phyloP scores from a whole-genome alignment of 106 monocot species.

The Dendrobium huoshanense region DNA sequence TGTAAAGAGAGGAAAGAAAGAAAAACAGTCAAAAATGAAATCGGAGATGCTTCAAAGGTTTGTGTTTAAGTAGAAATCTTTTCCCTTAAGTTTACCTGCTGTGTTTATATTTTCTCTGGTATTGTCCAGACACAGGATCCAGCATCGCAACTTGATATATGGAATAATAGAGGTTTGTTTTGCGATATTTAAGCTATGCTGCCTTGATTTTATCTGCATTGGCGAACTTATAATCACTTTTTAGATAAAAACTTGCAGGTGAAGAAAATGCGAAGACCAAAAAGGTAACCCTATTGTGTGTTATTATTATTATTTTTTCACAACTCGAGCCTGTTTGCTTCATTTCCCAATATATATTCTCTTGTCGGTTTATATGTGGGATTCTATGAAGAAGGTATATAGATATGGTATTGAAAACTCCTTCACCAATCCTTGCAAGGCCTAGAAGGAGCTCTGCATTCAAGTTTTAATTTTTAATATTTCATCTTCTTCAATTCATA shows the following conservation, averaged over 20 bases:
- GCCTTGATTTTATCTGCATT: neutral
- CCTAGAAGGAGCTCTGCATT: neutral
- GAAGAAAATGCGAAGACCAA: conserved; percentile 20
- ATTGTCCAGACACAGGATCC: conserved; percentile 35
- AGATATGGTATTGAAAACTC: neutral
- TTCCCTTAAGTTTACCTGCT: neutral
- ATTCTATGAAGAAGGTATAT: neutral
- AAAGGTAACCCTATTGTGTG: conserved; percentile 25
- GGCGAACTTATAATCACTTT: neutral
- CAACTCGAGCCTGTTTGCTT: neutral
- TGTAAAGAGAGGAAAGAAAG: conserved; percentile 33
- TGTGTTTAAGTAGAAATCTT: neutral
- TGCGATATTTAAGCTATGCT: neutral
- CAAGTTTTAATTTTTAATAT: neutral
- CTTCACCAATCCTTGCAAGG: neutral
- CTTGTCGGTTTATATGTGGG: neutral
- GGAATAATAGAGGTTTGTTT: conserved; percentile 49
- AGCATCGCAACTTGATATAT: conserved; percentile 38
- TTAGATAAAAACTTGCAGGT: conserved; percentile 28
- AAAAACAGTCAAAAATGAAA: conserved; percentile 10
- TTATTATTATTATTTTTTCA: neutral
- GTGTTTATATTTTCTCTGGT: neutral
- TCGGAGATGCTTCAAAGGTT: conserved; percentile 29
- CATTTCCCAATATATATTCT: neutral
- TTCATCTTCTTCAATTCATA: neutral